Base-by-base conservation (phyloP, 345 rosid genomes). In the Alliaria petiolata region DNA sequence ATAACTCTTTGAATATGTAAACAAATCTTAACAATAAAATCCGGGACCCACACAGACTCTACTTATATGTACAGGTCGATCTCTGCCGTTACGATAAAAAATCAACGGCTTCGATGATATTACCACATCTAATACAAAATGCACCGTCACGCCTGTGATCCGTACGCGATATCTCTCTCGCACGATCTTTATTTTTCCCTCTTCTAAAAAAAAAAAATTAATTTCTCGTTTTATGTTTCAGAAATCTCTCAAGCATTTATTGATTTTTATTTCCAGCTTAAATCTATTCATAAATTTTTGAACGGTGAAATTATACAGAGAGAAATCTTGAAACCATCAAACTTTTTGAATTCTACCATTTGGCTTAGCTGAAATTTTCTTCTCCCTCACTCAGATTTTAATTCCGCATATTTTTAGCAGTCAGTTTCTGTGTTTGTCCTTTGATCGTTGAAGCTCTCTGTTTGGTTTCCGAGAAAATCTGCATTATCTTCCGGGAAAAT, bases 151-250 rank as follows among this genome's bases (percentile, higher is more conserved):
- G 49, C 70, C 69, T 50, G 70, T 39, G 75, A 76, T 55, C 7
- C 0, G 0, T 3, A 16, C 59, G 9, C 14, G 1, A 20, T 54
- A 53, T 63, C 75, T 46, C 75, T 54, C 79, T 26, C 65, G 65
- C 79, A 75, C 79, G 70, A 69, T 69, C 75, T 76, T 69, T 55
- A 6, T 43, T 67, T 46, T 72, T 72, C 56, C 65, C 49, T 20
- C 71, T 65, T 47, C 67, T n/a, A n/a, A n/a, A n/a, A n/a, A n/a
- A n/a, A n/a, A n/a, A n/a, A n/a, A n/a, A n/a, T n/a, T n/a, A n/a
- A n/a, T n/a, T n/a, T 26, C 33, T 64, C 5, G 8, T 38, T 30
- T n/a, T 44, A 50, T 75, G 50, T n/a, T 38, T 46, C 66, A 68
- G 74, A 68, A 68, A 75, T 51, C 44, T 69, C 33, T 16, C 42